Percentiles rank a stretch among this genome's conserved stretches.
Conservation (phyloP, 2,329 filamentous ascomycete genomes). For the Endoconidiophora laricicola region DNA sequence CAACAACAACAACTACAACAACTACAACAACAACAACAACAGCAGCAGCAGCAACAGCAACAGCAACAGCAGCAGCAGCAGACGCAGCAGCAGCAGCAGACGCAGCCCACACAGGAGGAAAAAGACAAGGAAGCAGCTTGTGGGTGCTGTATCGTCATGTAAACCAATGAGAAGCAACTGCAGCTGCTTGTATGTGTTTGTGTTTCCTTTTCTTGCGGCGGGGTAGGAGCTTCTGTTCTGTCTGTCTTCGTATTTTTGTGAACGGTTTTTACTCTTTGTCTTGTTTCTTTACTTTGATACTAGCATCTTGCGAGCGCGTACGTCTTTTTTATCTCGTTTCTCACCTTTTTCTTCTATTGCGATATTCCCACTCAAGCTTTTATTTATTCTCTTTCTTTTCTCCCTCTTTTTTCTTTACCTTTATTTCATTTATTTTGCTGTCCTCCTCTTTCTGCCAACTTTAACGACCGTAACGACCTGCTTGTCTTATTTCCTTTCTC, state of each 20-base stretch:
- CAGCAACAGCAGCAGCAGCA: not conserved
- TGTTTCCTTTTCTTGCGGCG: slow-evolving; percentile 5
- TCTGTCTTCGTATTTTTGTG: not conserved
- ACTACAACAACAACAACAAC: slow-evolving; percentile 11
- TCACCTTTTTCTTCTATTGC: not conserved
- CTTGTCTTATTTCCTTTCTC: not conserved
- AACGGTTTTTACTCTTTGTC: not conserved
- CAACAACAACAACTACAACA: not conserved
- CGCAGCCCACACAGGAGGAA: slow-evolving; percentile 14
- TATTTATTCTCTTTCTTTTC: not conserved
- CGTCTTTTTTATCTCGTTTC: not conserved
- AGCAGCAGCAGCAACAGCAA: slow-evolving; percentile 1
- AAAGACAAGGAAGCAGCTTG: slow-evolving; percentile 28
- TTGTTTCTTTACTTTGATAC: slow-evolving; percentile 1
- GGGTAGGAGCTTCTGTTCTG: not conserved
- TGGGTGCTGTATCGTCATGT: slow-evolving; percentile 37
- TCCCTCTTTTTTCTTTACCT: not conserved
- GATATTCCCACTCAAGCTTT: slow-evolving; percentile 8
- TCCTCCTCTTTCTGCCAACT: not conserved
- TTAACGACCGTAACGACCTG: slow-evolving; percentile 8
- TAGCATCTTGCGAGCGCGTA: slow-evolving; percentile 7
- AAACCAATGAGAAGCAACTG: slow-evolving; percentile 2
- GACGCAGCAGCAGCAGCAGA: slow-evolving; percentile 11
- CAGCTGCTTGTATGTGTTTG: slow-evolving; percentile 1
- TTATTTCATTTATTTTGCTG: not conserved